A percentile compares a stretch with the other conserved stretches of the same genome.
Evolutionary conservation across 2,329 filamentous ascomycete species (phyloP).

Genomic region (Cercospora sp.): DNA sequence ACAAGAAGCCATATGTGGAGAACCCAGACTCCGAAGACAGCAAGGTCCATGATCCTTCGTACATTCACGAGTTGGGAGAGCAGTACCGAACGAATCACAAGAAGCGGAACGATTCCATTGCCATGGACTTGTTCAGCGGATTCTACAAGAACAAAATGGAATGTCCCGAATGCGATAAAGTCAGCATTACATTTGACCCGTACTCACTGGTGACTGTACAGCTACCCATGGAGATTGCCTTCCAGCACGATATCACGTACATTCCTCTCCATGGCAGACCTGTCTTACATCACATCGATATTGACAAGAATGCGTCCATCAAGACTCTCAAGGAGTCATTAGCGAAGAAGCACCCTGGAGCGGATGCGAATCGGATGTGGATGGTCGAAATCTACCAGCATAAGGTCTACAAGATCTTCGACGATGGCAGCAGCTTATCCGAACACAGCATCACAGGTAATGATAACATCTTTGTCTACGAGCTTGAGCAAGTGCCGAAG

Average conservation of each 20-base stretch:
- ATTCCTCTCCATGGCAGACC: constrained; percentile 73
- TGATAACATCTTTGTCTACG: constrained; percentile 70
- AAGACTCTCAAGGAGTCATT: constrained; percentile 65
- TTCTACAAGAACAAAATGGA: constrained; percentile 98
- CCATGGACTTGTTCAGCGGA: constrained; percentile 92
- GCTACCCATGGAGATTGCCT: constrained; percentile 81
- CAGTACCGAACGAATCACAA: constrained; percentile 91
- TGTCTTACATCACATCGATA: constrained; percentile 72
- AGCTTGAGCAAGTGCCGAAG: constrained; percentile 75
- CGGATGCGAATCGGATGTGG: constrained; percentile 65
- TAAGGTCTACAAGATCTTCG: constrained; percentile 84
- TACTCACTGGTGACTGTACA: constrained; percentile 94
- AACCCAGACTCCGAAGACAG: constrained; percentile 97
- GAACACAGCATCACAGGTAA: constrained; percentile 65
- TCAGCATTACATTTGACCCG: constrained; percentile 98
- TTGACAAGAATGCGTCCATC: constrained; percentile 73
- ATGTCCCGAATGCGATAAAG: constrained; percentile 86
- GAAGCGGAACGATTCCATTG: constrained; percentile 88
- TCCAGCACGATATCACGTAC: constrained; percentile 72
- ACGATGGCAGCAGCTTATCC: constrained; percentile 66
- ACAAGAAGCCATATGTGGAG: constrained; percentile 95
- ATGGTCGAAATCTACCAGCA: constrained; percentile 78
- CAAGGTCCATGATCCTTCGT: constrained; percentile 79
- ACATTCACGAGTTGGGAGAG: constrained; percentile 80
- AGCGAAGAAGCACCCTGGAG: constrained; percentile 53